A percentile compares a stretch with the other conserved stretches of the same genome.
These are phyloP conservation scores for Ceratobasidium sp. DNA, from an alignment of 1,284 basidiomycete species.

Conservation along the genomic window DNA sequence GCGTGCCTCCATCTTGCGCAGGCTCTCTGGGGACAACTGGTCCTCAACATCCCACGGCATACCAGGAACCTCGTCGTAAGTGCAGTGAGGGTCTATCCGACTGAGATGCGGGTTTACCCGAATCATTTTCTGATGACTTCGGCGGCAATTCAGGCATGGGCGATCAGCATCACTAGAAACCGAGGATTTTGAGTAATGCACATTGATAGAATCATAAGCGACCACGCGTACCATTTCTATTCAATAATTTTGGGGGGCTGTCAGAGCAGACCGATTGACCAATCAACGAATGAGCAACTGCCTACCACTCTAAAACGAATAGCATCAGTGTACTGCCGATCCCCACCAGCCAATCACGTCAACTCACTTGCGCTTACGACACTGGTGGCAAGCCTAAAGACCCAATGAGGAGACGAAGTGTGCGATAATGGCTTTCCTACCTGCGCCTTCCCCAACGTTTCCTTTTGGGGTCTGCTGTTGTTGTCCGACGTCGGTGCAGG, in stretches of 20 bases:
- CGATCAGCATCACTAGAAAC: constrained; percentile 24
- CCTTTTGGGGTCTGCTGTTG: not conserved
- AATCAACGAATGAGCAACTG: not conserved
- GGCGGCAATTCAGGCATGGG: constrained; percentile 27
- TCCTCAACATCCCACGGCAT: not conserved
- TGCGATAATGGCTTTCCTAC: not conserved
- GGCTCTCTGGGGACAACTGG: not conserved
- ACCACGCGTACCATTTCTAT: constrained; percentile 31
- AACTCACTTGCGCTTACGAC: constrained; percentile 41
- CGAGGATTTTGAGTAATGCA: not conserved
- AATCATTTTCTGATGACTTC: constrained; percentile 32
- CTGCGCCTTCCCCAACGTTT: constrained; percentile 1
- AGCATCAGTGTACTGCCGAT: constrained; percentile 5
- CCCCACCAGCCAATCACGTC: not conserved
- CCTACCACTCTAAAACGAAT: constrained; percentile 26
- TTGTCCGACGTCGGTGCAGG: not conserved
- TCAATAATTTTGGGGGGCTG: not conserved
- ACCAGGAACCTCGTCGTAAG: constrained; percentile 17
- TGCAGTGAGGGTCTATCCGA: constrained; percentile 23
- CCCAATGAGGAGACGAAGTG: constrained; percentile 1
- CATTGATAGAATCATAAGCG: not conserved
- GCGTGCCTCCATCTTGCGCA: constrained; percentile 16
- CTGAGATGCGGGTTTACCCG: constrained; percentile 35
- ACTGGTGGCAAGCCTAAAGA: constrained; percentile 36
- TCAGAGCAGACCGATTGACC: not conserved